Percentiles rank a stretch among this genome's conserved stretches.
phyloP scores from a whole-genome alignment of 179 eudicot genomes.

The Corrigiola litoralis region DNA sequence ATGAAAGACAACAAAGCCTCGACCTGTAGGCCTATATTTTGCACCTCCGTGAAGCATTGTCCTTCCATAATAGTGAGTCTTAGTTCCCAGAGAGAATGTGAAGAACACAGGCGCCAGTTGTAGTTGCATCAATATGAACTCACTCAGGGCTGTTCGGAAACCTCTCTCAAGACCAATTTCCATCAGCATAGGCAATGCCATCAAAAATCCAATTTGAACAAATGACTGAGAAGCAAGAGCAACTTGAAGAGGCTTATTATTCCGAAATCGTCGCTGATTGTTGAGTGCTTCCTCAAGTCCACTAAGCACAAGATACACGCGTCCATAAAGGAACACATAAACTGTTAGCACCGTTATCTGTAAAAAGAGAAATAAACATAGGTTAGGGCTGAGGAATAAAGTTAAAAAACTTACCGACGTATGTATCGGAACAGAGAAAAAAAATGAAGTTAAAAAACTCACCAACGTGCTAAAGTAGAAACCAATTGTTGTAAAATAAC shows the following conservation, averaged over 20 bases:
- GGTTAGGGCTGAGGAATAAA: slow-evolving; percentile 10
- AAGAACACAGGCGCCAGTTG: slow-evolving; percentile 89
- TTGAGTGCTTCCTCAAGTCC: slow-evolving; percentile 72
- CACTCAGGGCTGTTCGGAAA: slow-evolving; percentile 80
- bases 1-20: slow-evolving; percentile 92
- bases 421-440: background rate
- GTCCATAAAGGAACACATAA: slow-evolving; percentile 82
- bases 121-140: slow-evolving; percentile 75
- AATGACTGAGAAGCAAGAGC: slow-evolving; percentile 93
- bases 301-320: slow-evolving; percentile 85
- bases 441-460: slow-evolving; percentile 13
- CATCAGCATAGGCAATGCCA: slow-evolving; percentile 98
- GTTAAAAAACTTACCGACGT: slow-evolving; percentile 52
- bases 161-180: slow-evolving; percentile 92
- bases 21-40: slow-evolving; percentile 82
- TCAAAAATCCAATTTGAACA: slow-evolving; percentile 86
- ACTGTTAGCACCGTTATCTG: slow-evolving; percentile 94
- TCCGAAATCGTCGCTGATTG: slow-evolving; percentile 39
- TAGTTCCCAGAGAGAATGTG: slow-evolving; percentile 88
- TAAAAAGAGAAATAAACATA: slow-evolving; percentile 13
- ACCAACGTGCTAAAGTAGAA: slow-evolving; percentile 93
- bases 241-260: slow-evolving; percentile 70
- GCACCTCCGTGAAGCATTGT: slow-evolving; percentile 94
- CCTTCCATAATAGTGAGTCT: slow-evolving; percentile 81
- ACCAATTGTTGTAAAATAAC: slow-evolving; percentile 90